Evolutionary conservation across 1,139 yeast genomes (phyloP), one percentile per base, ranked within the genome.

Genomic region (Pichia sp.): DNA sequence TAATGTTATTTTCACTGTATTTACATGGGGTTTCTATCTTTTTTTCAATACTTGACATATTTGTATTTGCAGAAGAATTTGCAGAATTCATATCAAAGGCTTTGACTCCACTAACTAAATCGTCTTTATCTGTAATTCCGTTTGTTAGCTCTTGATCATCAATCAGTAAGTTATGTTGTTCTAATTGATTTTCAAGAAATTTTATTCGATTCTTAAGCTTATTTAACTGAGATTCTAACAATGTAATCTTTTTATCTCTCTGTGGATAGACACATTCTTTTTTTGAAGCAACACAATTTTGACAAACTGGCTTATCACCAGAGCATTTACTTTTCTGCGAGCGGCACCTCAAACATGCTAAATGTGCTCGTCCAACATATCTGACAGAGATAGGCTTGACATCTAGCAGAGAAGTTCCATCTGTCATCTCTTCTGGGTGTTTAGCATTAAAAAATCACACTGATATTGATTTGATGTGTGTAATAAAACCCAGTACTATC

Each of bases 171-270:
- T 38, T 23, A n/a, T 13, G 24, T 18, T 39, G 26, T 15, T 42
- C 18, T 26, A 51, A 32, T 35, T 49, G 43, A 3, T 42, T 22
- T 53, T 72, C 75, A 44, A 72, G 59, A 29, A 60, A 60, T 39
- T 58, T 61, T 12, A 74, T 68, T 36, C 67, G 61, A 39, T 64
- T 68, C 52, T 72, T 71, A 15, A 75, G 60, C 39, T 62, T 61
- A 47, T 72, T 62, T 45, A 75, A 59, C 41, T 75, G 79, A 41
- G 75, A 69, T 58, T 74, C 78, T 70, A 72, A 67, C 32, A 75
- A 65, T 29, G 74, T 73, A 26, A 75, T 71, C 53, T 74, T 71
- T 40, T 78, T 63, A 54, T 74, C 77, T 41, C 73, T 64, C 7
- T 62, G 60, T 1, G 78, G 78, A 54, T 74, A 75, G 5, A 60